Evolutionary conservation across 768 basidiomycete genomes (phyloP), one percentile per base, ranked within the genome.

Genomic region (Russula earlei): DNA sequence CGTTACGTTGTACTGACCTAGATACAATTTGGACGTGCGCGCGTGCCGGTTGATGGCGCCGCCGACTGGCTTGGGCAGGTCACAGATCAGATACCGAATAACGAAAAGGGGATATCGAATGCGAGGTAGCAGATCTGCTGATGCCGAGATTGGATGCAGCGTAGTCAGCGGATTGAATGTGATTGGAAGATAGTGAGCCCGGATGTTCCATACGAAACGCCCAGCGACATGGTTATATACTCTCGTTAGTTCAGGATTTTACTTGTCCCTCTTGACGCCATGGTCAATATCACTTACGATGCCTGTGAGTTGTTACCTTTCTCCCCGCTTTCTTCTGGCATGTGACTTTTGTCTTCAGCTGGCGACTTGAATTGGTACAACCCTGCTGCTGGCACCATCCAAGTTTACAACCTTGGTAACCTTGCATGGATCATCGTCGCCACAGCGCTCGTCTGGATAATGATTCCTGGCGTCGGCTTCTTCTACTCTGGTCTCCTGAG

Each of bases 401-500:
- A 64, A 20, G 69, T 76, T 31, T 82, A 79, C 72, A 76, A 80
- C 66, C 72, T 82, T 43, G 84, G 84, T 55, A 80, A 85, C 67
- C 80, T 85, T 45, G 78, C 83, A 6, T 85, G 83, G 85, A 72
- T 82, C 40, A 72, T 93, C 52, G 69, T 80, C 4, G 81, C 82
- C 25, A 91, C 81, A 17, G 92, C 90, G 25, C 75, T 92, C 58
- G 90, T 91, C 34, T 91, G 75, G 77, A 63, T 80, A 67, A 79
- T 80, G 78, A 78, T 79, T 63, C 76, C 75, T 10, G 77, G 77
- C 46, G 83, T 93, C 45, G 88, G 90, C 44, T 88, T 80, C 70
- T 91, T 90, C 72, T 96, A 95, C 70, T 87, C 91, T 14, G 95
- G 91, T 61, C 79, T 99, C 31, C 78, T 96, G 31, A 74, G 95